phyloP scores from a whole-genome alignment of 768 basidiomycete genomes.

The Aureoboletus auriporus region DNA sequence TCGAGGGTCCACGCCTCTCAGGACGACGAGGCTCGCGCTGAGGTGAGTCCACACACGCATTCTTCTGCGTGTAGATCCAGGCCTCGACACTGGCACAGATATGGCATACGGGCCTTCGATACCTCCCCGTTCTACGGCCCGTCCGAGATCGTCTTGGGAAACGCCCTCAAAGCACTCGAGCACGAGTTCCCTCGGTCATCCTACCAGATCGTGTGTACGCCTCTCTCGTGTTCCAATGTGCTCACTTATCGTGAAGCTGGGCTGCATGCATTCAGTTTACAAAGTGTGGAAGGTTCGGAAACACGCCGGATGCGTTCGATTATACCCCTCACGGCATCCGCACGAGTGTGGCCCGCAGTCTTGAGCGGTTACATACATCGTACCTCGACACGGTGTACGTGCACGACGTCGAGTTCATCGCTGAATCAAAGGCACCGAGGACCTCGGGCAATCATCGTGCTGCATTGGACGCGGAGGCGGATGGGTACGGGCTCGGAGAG shows the following conservation, averaged over 20 bases:
- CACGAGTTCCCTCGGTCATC: constrained; percentile 73
- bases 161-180: constrained; percentile 53
- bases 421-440: constrained; percentile 45
- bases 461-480: constrained; percentile 52
- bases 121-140: constrained; percentile 79
- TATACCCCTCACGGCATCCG: constrained; percentile 67
- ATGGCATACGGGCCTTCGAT: constrained; percentile 79
- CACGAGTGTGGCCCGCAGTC: constrained; percentile 59
- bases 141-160: constrained; percentile 75
- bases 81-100: constrained; percentile 39
- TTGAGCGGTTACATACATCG: constrained; percentile 64
- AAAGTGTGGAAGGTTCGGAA: constrained; percentile 79
- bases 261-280: constrained; percentile 54
- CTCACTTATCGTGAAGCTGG: background rate
- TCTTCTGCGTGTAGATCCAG: background rate
- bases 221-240: background rate
- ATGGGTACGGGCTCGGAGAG: constrained; percentile 59
- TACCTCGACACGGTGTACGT: constrained; percentile 81
- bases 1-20: constrained; percentile 51
- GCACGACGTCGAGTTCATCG: constrained; percentile 83
- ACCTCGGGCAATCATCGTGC: constrained; percentile 50
- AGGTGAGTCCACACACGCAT: constrained; percentile 42
- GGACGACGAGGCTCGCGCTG: constrained; percentile 69
- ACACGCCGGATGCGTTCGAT: constrained; percentile 53
- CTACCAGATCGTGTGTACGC: constrained; percentile 58